Conservation (phyloP, 306 rosid species). For the Castanea mollissima region DNA sequence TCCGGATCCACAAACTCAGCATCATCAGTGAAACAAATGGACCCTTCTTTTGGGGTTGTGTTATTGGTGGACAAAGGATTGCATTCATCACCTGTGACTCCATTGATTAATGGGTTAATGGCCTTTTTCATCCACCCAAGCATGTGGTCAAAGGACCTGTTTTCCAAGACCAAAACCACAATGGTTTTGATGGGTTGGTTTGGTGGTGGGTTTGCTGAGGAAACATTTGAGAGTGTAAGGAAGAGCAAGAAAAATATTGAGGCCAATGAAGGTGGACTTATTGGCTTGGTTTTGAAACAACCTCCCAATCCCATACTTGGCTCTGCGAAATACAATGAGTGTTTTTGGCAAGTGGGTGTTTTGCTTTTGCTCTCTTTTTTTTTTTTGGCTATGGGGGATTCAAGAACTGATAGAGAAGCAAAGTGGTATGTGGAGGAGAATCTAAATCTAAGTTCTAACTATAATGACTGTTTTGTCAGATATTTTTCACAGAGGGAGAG, state of each 20-base stretch:
- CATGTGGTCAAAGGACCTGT: constrained; percentile 94
- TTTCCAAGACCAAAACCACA: constrained; percentile 94
- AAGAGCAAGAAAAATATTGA: constrained; percentile 37
- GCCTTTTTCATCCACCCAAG: constrained; percentile 94
- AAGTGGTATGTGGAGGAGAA: constrained; percentile 11
- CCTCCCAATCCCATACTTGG: constrained; percentile 38
- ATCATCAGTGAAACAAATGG: constrained; percentile 83
- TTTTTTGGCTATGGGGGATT: background rate
- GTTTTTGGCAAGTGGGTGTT: constrained; percentile 25
- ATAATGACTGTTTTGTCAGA: background rate
- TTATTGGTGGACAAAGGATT: constrained; percentile 67
- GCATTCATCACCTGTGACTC: constrained; percentile 91
- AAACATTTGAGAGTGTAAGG: constrained; percentile 44
- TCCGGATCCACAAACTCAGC: constrained; percentile 98
- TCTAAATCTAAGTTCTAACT: background rate
- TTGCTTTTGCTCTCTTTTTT: background rate
- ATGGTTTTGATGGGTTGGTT: constrained; percentile 76
- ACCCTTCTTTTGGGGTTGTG: constrained; percentile 25
- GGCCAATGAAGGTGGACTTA: constrained; percentile 16
- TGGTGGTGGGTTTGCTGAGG: constrained; percentile 33
- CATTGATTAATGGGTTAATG: constrained; percentile 67
- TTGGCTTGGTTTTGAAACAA: constrained; percentile 17
- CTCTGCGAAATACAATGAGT: constrained; percentile 1
- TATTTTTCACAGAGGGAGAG: background rate
- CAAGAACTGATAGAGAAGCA: constrained; percentile 6